Percentiles rank a stretch among this genome's conserved stretches.
Evolutionary conservation across 139 green algal species (phyloP).

Genomic region (Volvox reticuliferus): DNA sequence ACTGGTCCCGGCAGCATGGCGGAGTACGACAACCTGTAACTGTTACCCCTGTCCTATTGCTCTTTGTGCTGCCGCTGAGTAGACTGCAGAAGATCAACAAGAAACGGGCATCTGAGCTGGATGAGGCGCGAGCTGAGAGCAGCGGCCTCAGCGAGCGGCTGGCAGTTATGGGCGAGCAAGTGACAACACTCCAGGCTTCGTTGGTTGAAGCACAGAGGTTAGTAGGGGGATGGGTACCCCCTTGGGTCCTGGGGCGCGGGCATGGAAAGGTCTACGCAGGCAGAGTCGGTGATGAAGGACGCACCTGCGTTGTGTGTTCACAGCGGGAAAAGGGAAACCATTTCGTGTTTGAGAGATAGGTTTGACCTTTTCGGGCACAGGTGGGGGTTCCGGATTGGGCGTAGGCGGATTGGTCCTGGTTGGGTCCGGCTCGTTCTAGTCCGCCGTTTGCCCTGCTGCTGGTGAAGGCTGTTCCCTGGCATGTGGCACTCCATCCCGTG

Average conservation of each 20-base stretch:
- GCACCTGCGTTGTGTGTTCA: too few species aligned
- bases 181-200: slow-evolving; percentile 13
- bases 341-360: too few species aligned
- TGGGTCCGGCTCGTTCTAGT: too few species aligned
- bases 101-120: slow-evolving; percentile 47
- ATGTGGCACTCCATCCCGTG: neutral
- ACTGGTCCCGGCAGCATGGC: neutral
- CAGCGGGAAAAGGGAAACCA: too few species aligned
- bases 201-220: slow-evolving; percentile 19
- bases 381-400: too few species aligned
- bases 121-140: slow-evolving; percentile 39
- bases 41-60: neutral
- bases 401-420: too few species aligned
- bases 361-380: too few species aligned
- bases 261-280: too few species aligned
- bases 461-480: neutral
- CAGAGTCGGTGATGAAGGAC: too few species aligned
- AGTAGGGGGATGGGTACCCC: neutral
- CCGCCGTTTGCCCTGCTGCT: neutral
- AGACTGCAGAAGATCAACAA: slow-evolving; percentile 58
- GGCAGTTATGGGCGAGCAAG: neutral
- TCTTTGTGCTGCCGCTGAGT: neutral
- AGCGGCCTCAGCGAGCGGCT: neutral
- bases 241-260: too few species aligned
- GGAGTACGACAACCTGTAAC: neutral